A percentile compares a stretch with the other conserved stretches of the same genome.
Conservation (phyloP, 2,329 filamentous ascomycete species). For the Dactylellina leptospora region DNA sequence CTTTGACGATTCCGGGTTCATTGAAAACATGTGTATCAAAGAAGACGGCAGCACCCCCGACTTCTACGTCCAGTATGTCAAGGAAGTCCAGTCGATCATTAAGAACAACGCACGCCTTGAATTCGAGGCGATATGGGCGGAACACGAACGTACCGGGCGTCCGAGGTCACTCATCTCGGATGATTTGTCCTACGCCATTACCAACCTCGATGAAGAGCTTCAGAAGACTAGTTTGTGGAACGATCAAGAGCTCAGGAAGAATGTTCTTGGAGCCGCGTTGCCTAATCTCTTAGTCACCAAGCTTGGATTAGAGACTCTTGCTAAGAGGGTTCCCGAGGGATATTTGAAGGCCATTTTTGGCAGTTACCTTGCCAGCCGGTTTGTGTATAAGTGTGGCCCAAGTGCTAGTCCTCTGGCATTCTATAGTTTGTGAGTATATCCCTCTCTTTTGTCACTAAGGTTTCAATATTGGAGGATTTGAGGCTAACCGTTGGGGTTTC, state of each 20-base stretch:
- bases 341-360: conserved; percentile 97
- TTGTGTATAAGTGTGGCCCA: conserved; percentile 95
- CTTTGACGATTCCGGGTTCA: conserved; percentile 89
- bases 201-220: conserved; percentile 93
- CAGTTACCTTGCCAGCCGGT: conserved; percentile 90
- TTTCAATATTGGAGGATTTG: neutral
- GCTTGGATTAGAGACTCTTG: conserved; percentile 88
- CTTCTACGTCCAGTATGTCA: conserved; percentile 94
- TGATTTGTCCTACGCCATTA: conserved; percentile 88
- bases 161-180: conserved; percentile 89
- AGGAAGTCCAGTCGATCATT: conserved; percentile 88
- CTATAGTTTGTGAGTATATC: conserved; percentile 85
- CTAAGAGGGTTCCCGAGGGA: conserved; percentile 83
- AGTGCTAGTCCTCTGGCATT: conserved; percentile 95
- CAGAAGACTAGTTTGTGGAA: conserved; percentile 93
- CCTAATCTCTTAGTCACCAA: conserved; percentile 84
- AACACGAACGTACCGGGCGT: conserved; percentile 81
- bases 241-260: conserved; percentile 77
- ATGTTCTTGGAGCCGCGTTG: conserved; percentile 83
- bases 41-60: conserved; percentile 80
- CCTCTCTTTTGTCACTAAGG: neutral
- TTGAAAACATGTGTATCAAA: conserved; percentile 87
- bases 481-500: conserved; percentile 13
- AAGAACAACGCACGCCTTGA: conserved; percentile 89
- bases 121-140: conserved; percentile 98